Evolutionary conservation across 192 early-diverging fungal genomes (phyloP), one percentile per base, ranked within the genome.

Genomic region (Endogone sp.): DNA sequence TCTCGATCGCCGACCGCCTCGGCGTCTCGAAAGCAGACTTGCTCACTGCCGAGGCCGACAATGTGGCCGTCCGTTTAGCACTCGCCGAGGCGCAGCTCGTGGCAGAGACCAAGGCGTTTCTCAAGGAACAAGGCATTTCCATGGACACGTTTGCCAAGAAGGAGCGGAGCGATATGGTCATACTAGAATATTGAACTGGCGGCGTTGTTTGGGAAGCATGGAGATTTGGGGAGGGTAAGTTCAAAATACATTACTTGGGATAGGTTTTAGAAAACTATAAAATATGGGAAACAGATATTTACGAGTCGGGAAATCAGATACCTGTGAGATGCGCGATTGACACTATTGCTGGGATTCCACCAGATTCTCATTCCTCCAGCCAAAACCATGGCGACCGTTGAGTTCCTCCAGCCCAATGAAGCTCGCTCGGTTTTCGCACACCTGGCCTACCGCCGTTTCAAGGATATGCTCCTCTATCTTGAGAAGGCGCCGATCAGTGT

Each of bases 1-100:
- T 92, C 72, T 93, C 97, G 23, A 98, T 99, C 73, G 92, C 97
- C n/a, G 86, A 91, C 74, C 93, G 94, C 54, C 83, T 99, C 28
- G 89, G 85, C 37, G 90, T 99, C 24, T 81, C 85, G 65, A 99
- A 99, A 75, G 85, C 88, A n/a, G 95, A 98, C 23, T 90, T 99
- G 37, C 76, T 99, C 61, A 90, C 93, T 70, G 86, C 93, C 4
- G 90, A 95, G 29, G 79, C 83, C 16, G 94, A 97, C 58, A 91
- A 93, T 72, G 89, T 95, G 79, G 94, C 96, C 13, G 96, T 98
- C 3, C 85, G 95, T 25, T 82, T 99, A 63, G 96, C 97, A 1
- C 84, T 99, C 32, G 97, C 97, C 21, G 97, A 99, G 82, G 98
- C 97, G 0, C 92, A 98, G 69, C 89, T 99, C 62, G 88, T 98